Base-by-base conservation (phyloP, 2,329 filamentous ascomycete species). In the Chaetomium strumarium region DNA sequence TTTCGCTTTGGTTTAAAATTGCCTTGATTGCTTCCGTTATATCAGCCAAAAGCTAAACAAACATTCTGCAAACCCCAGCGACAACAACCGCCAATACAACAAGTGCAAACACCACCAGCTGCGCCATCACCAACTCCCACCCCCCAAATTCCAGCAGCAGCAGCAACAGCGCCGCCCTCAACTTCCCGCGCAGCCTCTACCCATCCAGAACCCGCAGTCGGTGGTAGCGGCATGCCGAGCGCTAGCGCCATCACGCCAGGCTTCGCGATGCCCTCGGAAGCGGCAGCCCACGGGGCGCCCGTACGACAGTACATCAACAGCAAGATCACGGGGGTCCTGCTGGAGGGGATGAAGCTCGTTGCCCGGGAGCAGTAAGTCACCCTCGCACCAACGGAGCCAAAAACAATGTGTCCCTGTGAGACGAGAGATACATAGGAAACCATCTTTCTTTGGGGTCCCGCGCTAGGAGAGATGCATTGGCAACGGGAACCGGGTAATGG, bases 271-370 rank as follows among this genome's bases (percentile, higher is more conserved):
- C 83, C 83, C 1, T 68, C 76, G 12, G 78, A 85, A 63, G 77
- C 82, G 13, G 75, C 79, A 1, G 69, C 77, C 1, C 83, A 88
- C 62, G 85, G 86, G 43, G 86, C 85, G 19, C 81, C 84, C 1
- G 81, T 82, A 5, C 78, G 86, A 41, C 78, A 81, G 62, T 90
- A 89, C 66, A 69, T 90, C 60, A 90, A 90, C 63, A 75, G 77
- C 45, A 87, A 83, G 61, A 78, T 90, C 38, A 86, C 85, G 0
- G 80, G 80, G 1, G 77, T 79, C 24, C 63, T 90, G 53, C 70
- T 90, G 37, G 85, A 90, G 62, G 86, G 85, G 20, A 86, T 90
- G 84, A 90, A 89, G 71, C 68, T 77, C 50, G 66, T 90, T 55
- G 84, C 84, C 5, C 83, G 80, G 60, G 83, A 89, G 39, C 80